Evolutionary conservation across 192 early-diverging fungal species (phyloP), one percentile per base, ranked within the genome.

Genomic region (Allomyces javanicus): DNA sequence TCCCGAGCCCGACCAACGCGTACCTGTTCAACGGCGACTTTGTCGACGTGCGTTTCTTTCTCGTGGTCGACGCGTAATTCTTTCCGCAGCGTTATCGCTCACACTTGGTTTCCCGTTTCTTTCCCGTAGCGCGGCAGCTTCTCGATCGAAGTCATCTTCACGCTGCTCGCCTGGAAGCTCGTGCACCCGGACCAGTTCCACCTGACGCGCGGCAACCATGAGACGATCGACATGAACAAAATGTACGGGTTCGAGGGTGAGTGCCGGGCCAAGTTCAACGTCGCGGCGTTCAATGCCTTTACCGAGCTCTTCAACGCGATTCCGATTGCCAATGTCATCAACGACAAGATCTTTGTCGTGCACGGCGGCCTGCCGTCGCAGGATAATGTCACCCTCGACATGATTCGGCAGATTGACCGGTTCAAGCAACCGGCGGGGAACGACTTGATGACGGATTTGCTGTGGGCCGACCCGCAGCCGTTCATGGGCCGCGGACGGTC

Each of bases 171-270:
- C 12, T 92, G 86, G 77, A 96, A 96, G 75, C 79, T 85, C 69
- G 72, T 96, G 65, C 93, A 93, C 69, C 96, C 96, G 19, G 74
- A 89, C 17, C 70, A 75, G 23, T 76, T 99, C 65, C 91, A 85
- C 75, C 72, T 99, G 65, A 87, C 88, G 44, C 86, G 96, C 64
- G 96, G 96, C 33, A 99, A 99, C 77, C 96, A 99, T 75, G 96
- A 99, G 73, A 90, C 93, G 0, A 87, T 91, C 67, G 88, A 92
- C 72, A 97, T 99, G 96, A 99, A 99, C 80, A 90, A 93, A 76
- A 88, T 95, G 45, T 99, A 99, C 72, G 96, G 96, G 19, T 97
- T 99, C 67, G 93, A 99, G 75, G 96, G 95, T 58, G 96, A 99
- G 73, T 90, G 92, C 64, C 90, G 87, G 69, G 84, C 86, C 73